Evolutionary conservation across 805 yeast species (phyloP).

Genomic region (Yamadazyma akitaensis): DNA sequence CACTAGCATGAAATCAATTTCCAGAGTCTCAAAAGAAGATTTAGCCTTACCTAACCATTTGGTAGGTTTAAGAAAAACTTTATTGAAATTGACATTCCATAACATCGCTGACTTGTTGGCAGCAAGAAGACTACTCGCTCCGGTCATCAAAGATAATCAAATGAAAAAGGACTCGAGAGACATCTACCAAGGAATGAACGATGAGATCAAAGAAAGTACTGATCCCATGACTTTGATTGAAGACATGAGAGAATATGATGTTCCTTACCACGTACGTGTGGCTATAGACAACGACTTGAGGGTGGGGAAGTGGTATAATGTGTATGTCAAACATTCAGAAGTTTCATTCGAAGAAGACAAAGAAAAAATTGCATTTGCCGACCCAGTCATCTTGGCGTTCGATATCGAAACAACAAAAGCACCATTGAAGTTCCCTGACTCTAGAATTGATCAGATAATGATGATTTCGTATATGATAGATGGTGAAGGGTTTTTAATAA

Average conservation of each 20-base stretch:
- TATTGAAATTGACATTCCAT: constrained; percentile 69
- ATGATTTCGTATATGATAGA: constrained; percentile 99
- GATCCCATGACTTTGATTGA: constrained; percentile 66
- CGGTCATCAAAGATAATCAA: constrained; percentile 68
- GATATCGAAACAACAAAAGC: constrained; percentile 98
- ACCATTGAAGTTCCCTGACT: constrained; percentile 93
- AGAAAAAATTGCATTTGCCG: constrained; percentile 89
- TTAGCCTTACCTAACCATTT: constrained; percentile 81
- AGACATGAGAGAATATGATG: constrained; percentile 91
- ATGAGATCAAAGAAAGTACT: constrained; percentile 21
- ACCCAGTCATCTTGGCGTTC: constrained; percentile 93
- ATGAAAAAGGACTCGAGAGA: constrained; percentile 60
- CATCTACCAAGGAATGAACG: constrained; percentile 57
- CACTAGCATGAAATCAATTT: constrained; percentile 49
- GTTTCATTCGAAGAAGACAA: constrained; percentile 55
- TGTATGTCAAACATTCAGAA: constrained; percentile 58
- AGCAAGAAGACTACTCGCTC: constrained; percentile 67
- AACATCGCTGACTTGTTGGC: constrained; percentile 70
- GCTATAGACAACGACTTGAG: constrained; percentile 85
- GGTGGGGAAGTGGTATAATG: constrained; percentile 95
- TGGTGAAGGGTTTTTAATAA: constrained; percentile 91
- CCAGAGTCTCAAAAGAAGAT: constrained; percentile 70
- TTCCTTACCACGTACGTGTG: constrained; percentile 94
- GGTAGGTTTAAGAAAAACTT: constrained; percentile 63
- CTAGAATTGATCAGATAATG: constrained; percentile 88